Evolutionary conservation across 495 filamentous ascomycete genomes (phyloP).

Genomic region (Trichoderma asperelloides): DNA sequence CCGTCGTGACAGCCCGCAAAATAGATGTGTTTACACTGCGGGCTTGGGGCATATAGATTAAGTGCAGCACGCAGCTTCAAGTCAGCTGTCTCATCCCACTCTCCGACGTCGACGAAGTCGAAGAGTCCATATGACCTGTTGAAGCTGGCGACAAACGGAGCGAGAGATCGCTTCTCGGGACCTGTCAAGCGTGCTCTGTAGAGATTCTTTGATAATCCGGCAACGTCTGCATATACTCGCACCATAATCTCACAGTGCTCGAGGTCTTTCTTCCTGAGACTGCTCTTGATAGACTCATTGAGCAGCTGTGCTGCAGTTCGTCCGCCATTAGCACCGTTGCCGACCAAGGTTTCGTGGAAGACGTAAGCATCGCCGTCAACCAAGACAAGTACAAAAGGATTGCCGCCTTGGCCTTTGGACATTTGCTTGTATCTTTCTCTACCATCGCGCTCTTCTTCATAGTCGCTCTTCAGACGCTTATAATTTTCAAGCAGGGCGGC

Average conservation of each 20-base stretch:
- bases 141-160: slow-evolving; percentile 49
- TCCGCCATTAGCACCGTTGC: slow-evolving; percentile 46
- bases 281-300: slow-evolving; percentile 40
- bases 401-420: slow-evolving; percentile 44
- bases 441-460: slow-evolving; percentile 47
- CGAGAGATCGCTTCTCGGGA: slow-evolving; percentile 40
- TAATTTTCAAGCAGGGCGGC: slow-evolving; percentile 39
- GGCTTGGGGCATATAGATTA: slow-evolving; percentile 46
- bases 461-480: slow-evolving; percentile 45
- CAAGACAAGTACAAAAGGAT: slow-evolving; percentile 51
- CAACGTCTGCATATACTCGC: slow-evolving; percentile 50
- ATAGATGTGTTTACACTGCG: slow-evolving; percentile 59
- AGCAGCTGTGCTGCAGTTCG: slow-evolving; percentile 45
- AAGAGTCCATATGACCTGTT: slow-evolving; percentile 49
- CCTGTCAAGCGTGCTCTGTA: slow-evolving; percentile 39
- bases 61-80: slow-evolving; percentile 45
- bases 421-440: slow-evolving; percentile 46
- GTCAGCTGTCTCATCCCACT: slow-evolving; percentile 52
- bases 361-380: slow-evolving; percentile 56
- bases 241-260: slow-evolving; percentile 52
- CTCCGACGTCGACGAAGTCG: slow-evolving; percentile 54
- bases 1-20: slow-evolving; percentile 56
- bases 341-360: slow-evolving; percentile 49
- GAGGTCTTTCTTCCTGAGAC: slow-evolving; percentile 34
- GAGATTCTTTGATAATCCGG: slow-evolving; percentile 17